phyloP scores from a whole-genome alignment of 495 filamentous ascomycete species.

The Eremomyces bilateralis region DNA sequence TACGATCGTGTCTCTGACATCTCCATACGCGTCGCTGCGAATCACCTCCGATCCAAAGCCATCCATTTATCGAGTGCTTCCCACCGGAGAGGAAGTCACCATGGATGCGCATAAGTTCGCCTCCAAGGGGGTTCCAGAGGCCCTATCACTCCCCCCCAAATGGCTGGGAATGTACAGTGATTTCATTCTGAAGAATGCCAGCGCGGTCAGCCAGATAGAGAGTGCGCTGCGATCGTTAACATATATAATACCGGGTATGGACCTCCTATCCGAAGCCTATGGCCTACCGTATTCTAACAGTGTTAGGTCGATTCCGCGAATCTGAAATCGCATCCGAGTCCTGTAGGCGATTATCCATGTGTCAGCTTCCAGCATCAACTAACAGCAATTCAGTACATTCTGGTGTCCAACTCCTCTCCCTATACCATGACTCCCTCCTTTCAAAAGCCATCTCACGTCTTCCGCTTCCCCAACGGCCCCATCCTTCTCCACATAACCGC shows the following conservation, averaged over 20 bases:
- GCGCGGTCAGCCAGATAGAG: conserved; percentile 82
- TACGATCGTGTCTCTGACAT: too few relatives aligned
- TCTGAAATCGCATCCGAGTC: conserved; percentile 88
- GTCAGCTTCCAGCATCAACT: too few relatives aligned
- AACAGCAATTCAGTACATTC: conserved; percentile 44
- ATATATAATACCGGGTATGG: conserved; percentile 81
- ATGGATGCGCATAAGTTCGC: conserved; percentile 12
- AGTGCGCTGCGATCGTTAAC: conserved; percentile 75
- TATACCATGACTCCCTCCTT: conserved; percentile 87
- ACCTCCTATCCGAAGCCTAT: not conserved
- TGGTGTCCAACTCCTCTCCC: conserved; percentile 66
- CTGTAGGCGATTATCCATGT: conserved; percentile 29
- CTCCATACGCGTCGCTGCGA: too few relatives aligned
- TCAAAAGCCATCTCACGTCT: conserved; percentile 32
- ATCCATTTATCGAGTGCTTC: conserved; percentile 1
- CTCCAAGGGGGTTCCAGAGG: conserved; percentile 9
- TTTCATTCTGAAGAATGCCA: conserved; percentile 84
- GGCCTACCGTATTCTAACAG: conserved; percentile 6
- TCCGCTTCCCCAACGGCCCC: conserved; percentile 21
- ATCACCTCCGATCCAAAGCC: too few relatives aligned
- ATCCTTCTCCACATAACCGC: conserved; percentile 56
- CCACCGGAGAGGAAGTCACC: not conserved
- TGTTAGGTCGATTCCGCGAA: conserved; percentile 67
- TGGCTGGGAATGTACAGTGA: conserved; percentile 67
- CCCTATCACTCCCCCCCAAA: conserved; percentile 36